Evolutionary conservation across 1,139 yeast species (phyloP), one percentile per base, ranked within the genome.

Genomic region (Sugiyamaella sp.): DNA sequence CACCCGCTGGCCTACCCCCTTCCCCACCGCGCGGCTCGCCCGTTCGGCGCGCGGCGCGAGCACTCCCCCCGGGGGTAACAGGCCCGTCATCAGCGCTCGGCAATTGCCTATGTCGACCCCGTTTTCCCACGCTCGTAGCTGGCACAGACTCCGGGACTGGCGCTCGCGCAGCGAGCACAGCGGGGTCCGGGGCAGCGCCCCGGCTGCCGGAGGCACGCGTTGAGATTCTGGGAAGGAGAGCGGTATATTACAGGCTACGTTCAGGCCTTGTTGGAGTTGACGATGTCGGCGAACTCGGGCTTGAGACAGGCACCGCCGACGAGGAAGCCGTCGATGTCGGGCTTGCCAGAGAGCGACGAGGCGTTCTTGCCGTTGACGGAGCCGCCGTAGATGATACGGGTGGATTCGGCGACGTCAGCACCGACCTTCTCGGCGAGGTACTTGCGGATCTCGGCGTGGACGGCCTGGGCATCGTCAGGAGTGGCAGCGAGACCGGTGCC

Each of bases 401-500:
- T 82, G 60, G 77, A 72, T 61, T 81, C 85, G 66, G 98, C 96
- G 72, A 80, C 86, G 60, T 83, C 82, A 49, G 75, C 80, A 72
- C 95, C 95, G 70, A 93, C 82, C 75, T 87, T 82, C 70, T 80
- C 77, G 64, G 81, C 78, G 74, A 93, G 81, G 80, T 82, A 91
- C 58, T 76, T 82, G 80, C 99, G 89, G 77, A 95, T 88, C 64
- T 80, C 82, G 72, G 82, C 82, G 80, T 95, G 99, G 71, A 95
- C 90, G 45, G 60, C 66, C 80, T 90, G 96, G 66, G 97, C 98
- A 72, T 93, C 98, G 63, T 88, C 89, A 63, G 99, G 91, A 66
- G 99, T 93, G 63, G 99, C 99, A 70, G 98, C 97, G 71, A 93
- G 84, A 71, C 99, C 99, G 66, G 99, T 91, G 74, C 99, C 99